These are phyloP conservation scores for Kockovaella imperatae DNA, from an alignment of 768 basidiomycete genomes.

Conservation along the genomic window DNA sequence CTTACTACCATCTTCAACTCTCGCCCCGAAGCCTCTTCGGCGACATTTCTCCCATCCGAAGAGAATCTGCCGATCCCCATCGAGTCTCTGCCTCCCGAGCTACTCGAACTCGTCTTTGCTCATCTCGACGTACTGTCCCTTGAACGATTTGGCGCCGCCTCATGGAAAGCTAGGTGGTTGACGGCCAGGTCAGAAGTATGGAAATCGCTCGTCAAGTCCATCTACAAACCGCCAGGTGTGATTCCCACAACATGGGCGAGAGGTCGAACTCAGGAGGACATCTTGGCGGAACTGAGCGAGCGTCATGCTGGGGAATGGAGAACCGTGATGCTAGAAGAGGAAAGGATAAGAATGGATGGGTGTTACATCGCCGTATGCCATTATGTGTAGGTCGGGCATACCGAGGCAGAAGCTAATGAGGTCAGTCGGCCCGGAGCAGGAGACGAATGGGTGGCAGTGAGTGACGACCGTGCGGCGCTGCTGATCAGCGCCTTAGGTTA, in stretches of 20 bases:
- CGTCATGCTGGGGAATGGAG: slow-evolving; percentile 62
- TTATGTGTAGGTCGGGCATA: slow-evolving; percentile 46
- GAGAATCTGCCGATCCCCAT: slow-evolving; percentile 57
- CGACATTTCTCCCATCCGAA: slow-evolving; percentile 60
- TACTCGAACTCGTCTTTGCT: slow-evolving; percentile 61
- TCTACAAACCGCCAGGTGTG: slow-evolving; percentile 70
- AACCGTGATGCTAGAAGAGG: slow-evolving; percentile 71
- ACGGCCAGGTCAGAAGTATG: slow-evolving; percentile 69
- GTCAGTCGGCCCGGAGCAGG: slow-evolving; percentile 63
- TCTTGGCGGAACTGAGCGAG: slow-evolving; percentile 50
- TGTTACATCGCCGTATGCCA: slow-evolving; percentile 89
- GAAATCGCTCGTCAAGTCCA: slow-evolving; percentile 44
- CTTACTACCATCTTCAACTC: neutral
- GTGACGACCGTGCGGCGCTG: slow-evolving; percentile 35
- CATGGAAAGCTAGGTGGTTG: slow-evolving; percentile 65
- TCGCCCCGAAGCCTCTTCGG: too few relatives aligned
- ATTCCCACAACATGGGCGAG: slow-evolving; percentile 47
- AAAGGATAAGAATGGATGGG: slow-evolving; percentile 74
- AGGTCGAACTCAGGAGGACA: too few relatives aligned
- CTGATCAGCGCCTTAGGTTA: slow-evolving; percentile 51
- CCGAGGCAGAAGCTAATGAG: neutral
- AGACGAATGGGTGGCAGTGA: slow-evolving; percentile 79
- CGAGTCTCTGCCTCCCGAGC: slow-evolving; percentile 63
- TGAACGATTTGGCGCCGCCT: slow-evolving; percentile 68
- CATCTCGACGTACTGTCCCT: slow-evolving; percentile 60